Base-by-base conservation (phyloP, 768 basidiomycete species). In the Tricholoma saponaceum region DNA sequence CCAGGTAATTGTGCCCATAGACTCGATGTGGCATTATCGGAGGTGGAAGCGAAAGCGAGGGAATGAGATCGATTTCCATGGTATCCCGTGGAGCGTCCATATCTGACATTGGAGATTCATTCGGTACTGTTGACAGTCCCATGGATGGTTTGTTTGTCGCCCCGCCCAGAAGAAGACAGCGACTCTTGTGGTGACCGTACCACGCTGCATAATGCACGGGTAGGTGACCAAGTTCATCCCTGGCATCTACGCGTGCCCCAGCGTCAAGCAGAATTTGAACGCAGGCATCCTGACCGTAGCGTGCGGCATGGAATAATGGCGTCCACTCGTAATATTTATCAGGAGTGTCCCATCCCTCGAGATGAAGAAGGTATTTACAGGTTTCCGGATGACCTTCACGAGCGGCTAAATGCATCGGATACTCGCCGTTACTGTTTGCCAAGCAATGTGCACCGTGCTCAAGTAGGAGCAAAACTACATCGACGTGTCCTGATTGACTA, bases 241-340 rank as follows among this genome's bases (percentile, higher is more conserved):
- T 77, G 35, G 81, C 79, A 64, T 86, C 80, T n/a, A 90, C 83
- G 52, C 88, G 83, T 60, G 87, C 83, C 5, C 92, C 89, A 5
- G 90, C 92, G 49, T 85, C 81, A 7, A 98, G 77, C 20, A 98
- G 80, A n/a, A 90, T 79, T 37, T 75, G 74, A 41, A 98, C 82
- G 66, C 91, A 96, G 6, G 77, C 77, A 16, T 79, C 72, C 61
- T 86, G 89, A 1, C 95, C 95, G 60, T 93, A 88, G 35, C 92
- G 87, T 5, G 95, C 89, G 2, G 97, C 94, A 71, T 98, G 95
- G 67, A 95, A 94, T 44, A 98, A 79, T 23, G 97, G 97, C 6
- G 95, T 98, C 94, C 96, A 98, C 69, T 97, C 93, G 67, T 96
- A 90, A 71, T 96, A 98, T 72, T 95, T 98, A 79, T 99, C 97